Base-by-base conservation (phyloP, 305 asterid genomes). In the Striga hermonthica region DNA sequence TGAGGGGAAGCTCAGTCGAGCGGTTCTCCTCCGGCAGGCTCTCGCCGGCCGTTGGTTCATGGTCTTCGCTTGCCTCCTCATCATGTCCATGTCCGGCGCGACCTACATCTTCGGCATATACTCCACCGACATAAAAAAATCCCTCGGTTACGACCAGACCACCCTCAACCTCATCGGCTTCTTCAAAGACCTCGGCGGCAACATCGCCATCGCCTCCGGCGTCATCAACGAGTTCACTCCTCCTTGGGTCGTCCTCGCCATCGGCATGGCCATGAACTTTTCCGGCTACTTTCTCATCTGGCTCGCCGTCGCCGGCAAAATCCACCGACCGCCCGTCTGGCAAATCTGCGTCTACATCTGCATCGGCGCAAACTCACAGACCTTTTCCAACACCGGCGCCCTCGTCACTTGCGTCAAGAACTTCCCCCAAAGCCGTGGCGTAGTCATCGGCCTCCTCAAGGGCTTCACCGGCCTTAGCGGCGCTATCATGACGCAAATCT, bases 171-270 rank as follows among this genome's bases (percentile, higher is more conserved):
- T 78, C 16, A 38, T 85, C 53, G 55, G 92, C 44, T 85, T 85
- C 82, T 85, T 83, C 84, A 83, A 85, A 41, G 91, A 85, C 74
- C 76, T 83, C 66, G 89, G 91, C 56, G 81, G 70, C 12, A 85
- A 85, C 79, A 74, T 85, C 57, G 92, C 85, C 0, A 55, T 85
- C 57, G 40, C 79, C 12, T 72, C 89, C 43, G 89, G 91, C 36
- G 47, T 85, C 69, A 76, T 79, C 75, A 81, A 81, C 82, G 91
- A 85, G 56, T 14, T 85, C 60, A 6, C 81, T 1, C 89, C 89
- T 37, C 89, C 88, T 8, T 79, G 85, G 85, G 86, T 75, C 7
- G 88, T 85, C 45, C 84, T 85, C 68, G 77, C 80, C 67, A 68
- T 77, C 47, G 91, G 88, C 56, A 66, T 79, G 47, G 8, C 76